Evolutionary conservation across 139 green algal genomes (phyloP), one percentile per base, ranked within the genome.

Genomic region (Coelastrella sp.): DNA sequence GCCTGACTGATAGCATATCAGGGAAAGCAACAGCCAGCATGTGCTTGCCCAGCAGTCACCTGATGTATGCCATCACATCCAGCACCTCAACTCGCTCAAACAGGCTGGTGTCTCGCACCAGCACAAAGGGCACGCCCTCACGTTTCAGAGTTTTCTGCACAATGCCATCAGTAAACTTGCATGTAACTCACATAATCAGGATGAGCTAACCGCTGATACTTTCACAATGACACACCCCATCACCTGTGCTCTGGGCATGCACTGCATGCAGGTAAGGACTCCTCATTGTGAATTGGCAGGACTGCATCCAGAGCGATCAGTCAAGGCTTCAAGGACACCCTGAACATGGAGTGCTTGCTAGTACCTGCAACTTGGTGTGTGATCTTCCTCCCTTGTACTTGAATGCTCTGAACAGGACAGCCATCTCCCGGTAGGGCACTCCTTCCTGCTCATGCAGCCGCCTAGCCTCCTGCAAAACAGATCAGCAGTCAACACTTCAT

Each of bases 1-100:
- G 70, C 70, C 10, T 78, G 70, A 4, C 12, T 14, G 12, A 72
- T 72, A 4, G 63, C 35, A 72, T 72, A 72, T 14, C 63, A 72
- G 12, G 63, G 12, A 17, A 22, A 14, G 15, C 8, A 78, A 25
- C 4, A 78, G 70, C 20, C 17, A 35, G 70, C 15, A 35, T 1
- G 17, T 35, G 70, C 20, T 35, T 24, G 8, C 20, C 19, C 70
- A 78, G 7, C 8, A 35, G 76, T 85, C 24, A 91, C 87, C 49
- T 76, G 56, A 92, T 74, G 70, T 94, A 94, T 19, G 90, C 87
- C 22, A 93, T 60, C 25, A 81, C 17, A 22, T 93, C 86, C 59
- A 27, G 4, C 35, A 83, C 73, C 82, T 91, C 89, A 10, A 70
- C 81, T 19, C 90, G 24, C 78, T 92, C 84, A 66, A 92, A 88